Conservation (phyloP, 2,329 filamentous ascomycete genomes). For the Neocucurbitaria cava region DNA sequence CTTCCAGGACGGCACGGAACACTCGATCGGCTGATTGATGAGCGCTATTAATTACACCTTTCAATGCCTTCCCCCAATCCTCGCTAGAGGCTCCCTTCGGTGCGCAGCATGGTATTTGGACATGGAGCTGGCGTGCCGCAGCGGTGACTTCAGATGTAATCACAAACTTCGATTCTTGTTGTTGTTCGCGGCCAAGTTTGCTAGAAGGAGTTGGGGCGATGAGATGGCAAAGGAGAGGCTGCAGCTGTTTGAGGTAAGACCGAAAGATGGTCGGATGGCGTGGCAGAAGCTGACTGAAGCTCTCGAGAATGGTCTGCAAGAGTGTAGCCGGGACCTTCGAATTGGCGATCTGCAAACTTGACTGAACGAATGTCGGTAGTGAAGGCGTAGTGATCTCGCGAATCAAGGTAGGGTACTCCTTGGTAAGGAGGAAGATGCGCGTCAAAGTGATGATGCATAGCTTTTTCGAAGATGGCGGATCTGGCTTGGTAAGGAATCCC, state of each 20-base stretch:
- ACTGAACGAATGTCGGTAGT: slow-evolving; percentile 74
- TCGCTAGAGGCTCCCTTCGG: slow-evolving; percentile 78
- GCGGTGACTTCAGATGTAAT: slow-evolving; percentile 62
- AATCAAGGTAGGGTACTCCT: slow-evolving; percentile 80
- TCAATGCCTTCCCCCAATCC: slow-evolving; percentile 77
- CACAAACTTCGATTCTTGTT: slow-evolving; percentile 40
- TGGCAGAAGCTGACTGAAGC: slow-evolving; percentile 75
- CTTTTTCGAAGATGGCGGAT: slow-evolving; percentile 76
- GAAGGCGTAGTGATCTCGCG: slow-evolving; percentile 88
- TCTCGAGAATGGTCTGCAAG: slow-evolving; percentile 72
- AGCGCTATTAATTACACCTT: slow-evolving; percentile 66
- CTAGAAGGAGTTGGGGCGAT: slow-evolving; percentile 68
- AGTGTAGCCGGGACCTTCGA: slow-evolving; percentile 49
- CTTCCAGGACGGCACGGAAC: slow-evolving; percentile 79
- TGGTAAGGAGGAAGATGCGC: slow-evolving; percentile 82
- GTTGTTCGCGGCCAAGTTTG: slow-evolving; percentile 28
- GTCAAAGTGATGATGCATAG: slow-evolving; percentile 78
- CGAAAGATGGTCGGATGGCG: slow-evolving; percentile 84
- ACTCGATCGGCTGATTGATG: slow-evolving; percentile 78
- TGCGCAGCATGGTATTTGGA: slow-evolving; percentile 79
- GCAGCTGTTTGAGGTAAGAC: slow-evolving; percentile 74
- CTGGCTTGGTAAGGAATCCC: slow-evolving; percentile 78
- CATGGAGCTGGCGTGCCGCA: slow-evolving; percentile 69
- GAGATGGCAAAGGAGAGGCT: slow-evolving; percentile 64
- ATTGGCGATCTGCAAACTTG: slow-evolving; percentile 69